Evolutionary conservation across 106 monocot species (phyloP).

Genomic region (Phalaenopsis equestris): DNA sequence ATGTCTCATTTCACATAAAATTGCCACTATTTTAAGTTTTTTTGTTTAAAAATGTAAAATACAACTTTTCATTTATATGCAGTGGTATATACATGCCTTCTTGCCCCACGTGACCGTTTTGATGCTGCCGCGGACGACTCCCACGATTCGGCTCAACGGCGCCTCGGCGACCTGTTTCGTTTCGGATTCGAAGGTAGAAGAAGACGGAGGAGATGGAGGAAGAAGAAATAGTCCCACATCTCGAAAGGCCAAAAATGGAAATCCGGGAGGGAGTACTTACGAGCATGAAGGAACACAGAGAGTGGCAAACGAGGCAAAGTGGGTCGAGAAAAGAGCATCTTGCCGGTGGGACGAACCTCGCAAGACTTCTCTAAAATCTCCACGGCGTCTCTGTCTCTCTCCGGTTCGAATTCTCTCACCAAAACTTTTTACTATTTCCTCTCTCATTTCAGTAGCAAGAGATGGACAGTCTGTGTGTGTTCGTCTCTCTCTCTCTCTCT

Average conservation of each 20-base stretch:
- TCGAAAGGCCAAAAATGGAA: too few species aligned
- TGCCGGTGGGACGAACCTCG: conserved; percentile 58
- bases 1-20: too few species aligned
- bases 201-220: not conserved
- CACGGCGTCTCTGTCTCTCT: conserved; percentile 29
- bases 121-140: conserved; percentile 61
- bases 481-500: too few species aligned
- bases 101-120: conserved; percentile 39
- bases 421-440: not conserved
- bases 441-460: not conserved
- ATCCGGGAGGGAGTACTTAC: not conserved
- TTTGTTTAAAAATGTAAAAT: too few species aligned
- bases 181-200: not conserved
- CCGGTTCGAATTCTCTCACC: conserved; percentile 36
- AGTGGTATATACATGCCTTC: not conserved
- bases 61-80: too few species aligned
- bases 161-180: conserved; percentile 48
- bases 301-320: conserved; percentile 31
- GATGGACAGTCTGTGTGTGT: not conserved
- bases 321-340: conserved; percentile 40
- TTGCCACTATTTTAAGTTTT: too few species aligned
- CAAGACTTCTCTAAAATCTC: conserved; percentile 53
- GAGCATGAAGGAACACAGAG: conserved; percentile 26
- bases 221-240: too few species aligned
- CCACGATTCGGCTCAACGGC: conserved; percentile 31